A percentile compares a stretch with the other conserved stretches of the same genome.
phyloP scores from a whole-genome alignment of 2,329 filamentous ascomycete species.

The Diaporthe sp. region DNA sequence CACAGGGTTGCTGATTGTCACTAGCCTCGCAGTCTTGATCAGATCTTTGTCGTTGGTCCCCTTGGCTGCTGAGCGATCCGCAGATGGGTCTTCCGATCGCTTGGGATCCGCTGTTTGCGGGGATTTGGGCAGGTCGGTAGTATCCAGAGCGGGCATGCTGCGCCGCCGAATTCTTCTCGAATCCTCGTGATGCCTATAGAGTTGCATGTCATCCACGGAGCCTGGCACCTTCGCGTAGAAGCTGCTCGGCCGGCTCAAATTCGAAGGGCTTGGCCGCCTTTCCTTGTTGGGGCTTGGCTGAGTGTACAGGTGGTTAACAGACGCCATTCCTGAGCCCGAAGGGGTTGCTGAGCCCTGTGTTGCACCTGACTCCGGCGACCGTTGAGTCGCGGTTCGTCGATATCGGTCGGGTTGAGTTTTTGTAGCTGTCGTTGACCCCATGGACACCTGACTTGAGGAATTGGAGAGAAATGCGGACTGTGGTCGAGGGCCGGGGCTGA shows the following conservation, averaged over 20 bases:
- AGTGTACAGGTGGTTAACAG: conserved; percentile 67
- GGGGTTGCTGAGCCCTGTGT: conserved; percentile 54
- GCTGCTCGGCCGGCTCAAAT: conserved; percentile 64
- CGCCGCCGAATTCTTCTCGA: conserved; percentile 83
- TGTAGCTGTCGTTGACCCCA: conserved; percentile 67
- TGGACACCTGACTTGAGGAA: conserved; percentile 62
- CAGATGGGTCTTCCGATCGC: conserved; percentile 50
- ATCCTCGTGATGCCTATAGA: conserved; percentile 73
- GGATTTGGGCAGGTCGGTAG: conserved; percentile 56
- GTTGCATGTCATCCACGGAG: conserved; percentile 75
- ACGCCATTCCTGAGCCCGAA: conserved; percentile 67
- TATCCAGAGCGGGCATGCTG: conserved; percentile 79
- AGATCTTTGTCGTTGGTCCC: conserved; percentile 54
- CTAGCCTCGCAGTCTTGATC: conserved; percentile 50
- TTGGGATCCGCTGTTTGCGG: conserved; percentile 53
- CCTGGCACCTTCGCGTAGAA: conserved; percentile 63
- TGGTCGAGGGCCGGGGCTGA: conserved; percentile 54
- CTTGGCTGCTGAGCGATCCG: conserved; percentile 46
- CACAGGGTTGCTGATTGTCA: conserved; percentile 51
- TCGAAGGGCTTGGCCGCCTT: conserved; percentile 50
- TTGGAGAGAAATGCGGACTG: conserved; percentile 57
- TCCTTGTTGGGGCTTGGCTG: conserved; percentile 50
- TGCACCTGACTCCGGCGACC: conserved; percentile 63
- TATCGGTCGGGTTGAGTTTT: conserved; percentile 88
- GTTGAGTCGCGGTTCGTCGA: conserved; percentile 70